Evolutionary conservation across 192 early-diverging fungal species (phyloP).

Genomic region (Coemansia guatemalensis): DNA sequence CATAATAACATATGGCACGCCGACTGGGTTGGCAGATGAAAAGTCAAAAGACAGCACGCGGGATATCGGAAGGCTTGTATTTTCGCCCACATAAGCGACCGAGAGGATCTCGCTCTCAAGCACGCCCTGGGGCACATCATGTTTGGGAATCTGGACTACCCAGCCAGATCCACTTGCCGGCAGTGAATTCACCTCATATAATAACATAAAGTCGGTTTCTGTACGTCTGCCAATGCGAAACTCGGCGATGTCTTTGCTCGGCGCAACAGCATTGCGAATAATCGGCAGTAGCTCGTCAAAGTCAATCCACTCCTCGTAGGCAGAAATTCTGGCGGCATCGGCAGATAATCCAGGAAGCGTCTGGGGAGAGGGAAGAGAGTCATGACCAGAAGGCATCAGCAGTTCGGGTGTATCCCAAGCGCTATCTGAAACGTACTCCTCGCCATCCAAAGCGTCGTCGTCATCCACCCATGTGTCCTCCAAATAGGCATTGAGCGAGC

Average conservation of each 20-base stretch:
- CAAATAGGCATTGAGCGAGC: constrained; percentile 11
- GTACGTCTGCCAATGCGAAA: constrained; percentile 14
- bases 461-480: not conserved
- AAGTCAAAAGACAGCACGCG: constrained; percentile 21
- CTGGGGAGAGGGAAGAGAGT: constrained; percentile 19
- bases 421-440: constrained; percentile 18
- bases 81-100: constrained; percentile 25
- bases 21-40: constrained; percentile 25
- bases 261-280: constrained; percentile 3
- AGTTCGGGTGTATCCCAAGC: constrained; percentile 6
- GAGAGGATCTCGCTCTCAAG: constrained; percentile 45
- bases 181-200: constrained; percentile 15
- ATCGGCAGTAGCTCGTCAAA: constrained; percentile 20
- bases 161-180: not conserved
- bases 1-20: constrained; percentile 39
- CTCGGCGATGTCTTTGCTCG: not conserved
- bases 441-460: constrained; percentile 11
- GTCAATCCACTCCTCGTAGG: constrained; percentile 42
- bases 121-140: constrained; percentile 13
- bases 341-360: constrained; percentile 10
- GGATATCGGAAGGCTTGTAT: constrained; percentile 17
- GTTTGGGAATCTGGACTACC: constrained; percentile 38
- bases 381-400: not conserved
- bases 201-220: constrained; percentile 44
- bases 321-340: constrained; percentile 8